Conservation (phyloP, 192 early-diverging fungal species). For the Umbelopsis ramanniana region DNA sequence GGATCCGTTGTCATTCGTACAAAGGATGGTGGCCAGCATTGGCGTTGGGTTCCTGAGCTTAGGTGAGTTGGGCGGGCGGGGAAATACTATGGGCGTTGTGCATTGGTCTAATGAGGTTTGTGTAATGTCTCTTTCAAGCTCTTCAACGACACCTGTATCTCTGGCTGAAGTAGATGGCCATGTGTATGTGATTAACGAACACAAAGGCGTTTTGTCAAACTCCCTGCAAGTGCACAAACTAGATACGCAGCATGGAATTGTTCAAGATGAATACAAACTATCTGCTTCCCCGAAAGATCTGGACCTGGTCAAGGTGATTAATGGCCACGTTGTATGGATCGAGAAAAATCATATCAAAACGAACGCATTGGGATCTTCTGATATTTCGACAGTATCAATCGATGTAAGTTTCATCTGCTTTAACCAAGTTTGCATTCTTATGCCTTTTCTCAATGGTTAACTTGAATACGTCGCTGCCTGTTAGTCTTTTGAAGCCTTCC, state of each 20-base stretch:
- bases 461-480: conserved; percentile 24
- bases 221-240: conserved; percentile 43
- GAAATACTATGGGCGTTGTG: background rate
- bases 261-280: conserved; percentile 45
- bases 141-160: conserved; percentile 12
- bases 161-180: conserved; percentile 20
- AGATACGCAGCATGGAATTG: conserved; percentile 37
- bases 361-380: conserved; percentile 39
- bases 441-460: conserved; percentile 30
- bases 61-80: conserved; percentile 2
- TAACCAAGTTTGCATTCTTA: conserved; percentile 40
- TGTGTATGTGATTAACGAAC: background rate
- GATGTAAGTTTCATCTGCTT: conserved; percentile 47
- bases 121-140: background rate
- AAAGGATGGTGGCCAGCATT: conserved; percentile 1
- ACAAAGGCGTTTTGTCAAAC: conserved; percentile 13
- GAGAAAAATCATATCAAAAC: conserved; percentile 51
- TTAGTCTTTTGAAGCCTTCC: conserved; percentile 19
- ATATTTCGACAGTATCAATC: conserved; percentile 34
- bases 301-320: conserved; percentile 37
- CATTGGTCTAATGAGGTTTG: conserved; percentile 31
- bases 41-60: conserved; percentile 19
- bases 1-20: conserved; percentile 13
- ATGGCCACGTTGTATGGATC: conserved; percentile 54
- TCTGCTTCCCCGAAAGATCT: conserved; percentile 32